Percentiles rank a stretch among this genome's conserved stretches.
These are phyloP conservation scores for Pseudogymnoascus sp. DNA, from an alignment of 2,329 filamentous ascomycete species.

Conservation along the genomic window DNA sequence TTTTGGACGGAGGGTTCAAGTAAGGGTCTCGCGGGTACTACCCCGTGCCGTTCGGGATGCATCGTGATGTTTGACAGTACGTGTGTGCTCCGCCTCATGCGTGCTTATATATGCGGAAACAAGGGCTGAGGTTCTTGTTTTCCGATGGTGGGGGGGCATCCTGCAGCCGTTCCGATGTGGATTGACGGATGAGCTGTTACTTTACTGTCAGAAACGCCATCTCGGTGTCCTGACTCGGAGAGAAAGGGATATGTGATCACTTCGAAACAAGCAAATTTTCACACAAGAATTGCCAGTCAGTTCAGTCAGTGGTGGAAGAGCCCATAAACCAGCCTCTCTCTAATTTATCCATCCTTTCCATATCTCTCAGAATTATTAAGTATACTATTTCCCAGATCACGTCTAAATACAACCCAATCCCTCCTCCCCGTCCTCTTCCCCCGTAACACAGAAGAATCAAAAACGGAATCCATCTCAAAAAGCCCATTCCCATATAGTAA, in stretches of 20 bases:
- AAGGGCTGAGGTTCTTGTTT: neutral
- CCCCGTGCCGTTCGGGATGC: neutral
- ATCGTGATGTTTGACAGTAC: neutral
- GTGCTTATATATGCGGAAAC: neutral
- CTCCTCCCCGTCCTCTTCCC: neutral
- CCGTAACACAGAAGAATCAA: neutral
- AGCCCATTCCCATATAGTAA: slow-evolving; percentile 1
- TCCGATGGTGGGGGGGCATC: neutral
- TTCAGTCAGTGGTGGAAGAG: neutral
- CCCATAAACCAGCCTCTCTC: neutral
- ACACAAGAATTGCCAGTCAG: neutral
- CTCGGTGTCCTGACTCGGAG: neutral
- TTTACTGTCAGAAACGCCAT: no score
- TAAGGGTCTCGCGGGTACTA: neutral
- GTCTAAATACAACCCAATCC: neutral
- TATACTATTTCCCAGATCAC: neutral
- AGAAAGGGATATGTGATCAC: neutral
- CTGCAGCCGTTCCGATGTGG: neutral
- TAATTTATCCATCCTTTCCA: neutral
- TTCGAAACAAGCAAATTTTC: neutral
- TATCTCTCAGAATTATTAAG: neutral
- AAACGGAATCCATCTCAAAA: neutral
- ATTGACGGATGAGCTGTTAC: neutral
- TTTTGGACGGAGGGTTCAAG: neutral
- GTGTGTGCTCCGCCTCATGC: neutral